These are phyloP conservation scores for Grammothele lineata DNA, from an alignment of 768 basidiomycete species.

Conservation along the genomic window DNA sequence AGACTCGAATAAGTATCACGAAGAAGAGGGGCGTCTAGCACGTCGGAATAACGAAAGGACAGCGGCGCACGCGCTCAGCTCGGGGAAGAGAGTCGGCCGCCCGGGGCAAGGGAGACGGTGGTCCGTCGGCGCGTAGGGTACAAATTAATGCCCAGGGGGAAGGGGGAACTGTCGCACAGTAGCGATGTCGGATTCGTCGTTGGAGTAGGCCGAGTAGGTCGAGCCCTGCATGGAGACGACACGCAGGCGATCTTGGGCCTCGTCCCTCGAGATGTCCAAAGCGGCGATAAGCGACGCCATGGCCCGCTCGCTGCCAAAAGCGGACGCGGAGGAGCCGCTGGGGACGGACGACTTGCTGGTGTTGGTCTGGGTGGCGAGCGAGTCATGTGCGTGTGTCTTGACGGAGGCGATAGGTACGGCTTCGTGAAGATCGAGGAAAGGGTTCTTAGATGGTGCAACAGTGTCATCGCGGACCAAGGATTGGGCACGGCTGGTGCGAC, in stretches of 20 bases:
- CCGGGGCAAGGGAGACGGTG: neutral
- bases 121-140: neutral
- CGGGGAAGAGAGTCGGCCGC: neutral
- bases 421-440: conserved; percentile 39
- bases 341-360: conserved; percentile 29
- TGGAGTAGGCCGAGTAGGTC: conserved; percentile 27
- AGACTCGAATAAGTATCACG: conserved; percentile 8
- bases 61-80: conserved; percentile 17
- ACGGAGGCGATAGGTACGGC: conserved; percentile 17
- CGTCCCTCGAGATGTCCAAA: conserved; percentile 46
- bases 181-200: conserved; percentile 16
- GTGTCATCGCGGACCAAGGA: conserved; percentile 12
- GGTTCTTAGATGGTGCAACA: conserved; percentile 25
- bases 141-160: conserved; percentile 12
- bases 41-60: conserved; percentile 11
- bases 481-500: conserved; percentile 13
- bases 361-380: conserved; percentile 23
- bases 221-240: conserved; percentile 55
- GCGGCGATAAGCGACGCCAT: conserved; percentile 65
- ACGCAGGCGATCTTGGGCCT: conserved; percentile 46
- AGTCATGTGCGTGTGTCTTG: conserved; percentile 24
- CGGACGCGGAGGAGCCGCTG: conserved; percentile 30
- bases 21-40: conserved; percentile 12
- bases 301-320: conserved; percentile 43
- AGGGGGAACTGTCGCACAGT: conserved; percentile 20